Evolutionary conservation across 352 stramenopile genomes (phyloP).

Genomic region (Blastocystis sp.): DNA sequence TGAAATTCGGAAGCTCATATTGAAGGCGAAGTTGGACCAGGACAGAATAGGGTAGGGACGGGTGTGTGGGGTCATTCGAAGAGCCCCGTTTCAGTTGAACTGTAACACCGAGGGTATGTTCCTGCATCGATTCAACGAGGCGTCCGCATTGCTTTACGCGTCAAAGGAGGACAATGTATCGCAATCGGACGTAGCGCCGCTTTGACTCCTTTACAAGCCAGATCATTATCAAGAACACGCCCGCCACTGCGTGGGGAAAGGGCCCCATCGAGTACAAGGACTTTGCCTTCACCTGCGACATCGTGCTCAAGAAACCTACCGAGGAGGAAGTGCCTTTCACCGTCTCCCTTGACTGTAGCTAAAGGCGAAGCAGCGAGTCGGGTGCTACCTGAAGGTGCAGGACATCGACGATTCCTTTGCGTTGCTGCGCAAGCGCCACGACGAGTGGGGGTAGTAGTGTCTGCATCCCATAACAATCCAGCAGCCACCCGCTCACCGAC

Average conservation of each 20-base stretch:
- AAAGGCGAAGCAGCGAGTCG: not conserved
- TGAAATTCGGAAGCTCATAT: slow-evolving; percentile 25
- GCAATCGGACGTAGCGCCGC: slow-evolving; percentile 2
- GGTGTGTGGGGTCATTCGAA: not conserved
- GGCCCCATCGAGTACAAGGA: slow-evolving; percentile 11
- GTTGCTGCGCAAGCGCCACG: not conserved
- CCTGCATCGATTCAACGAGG: not conserved
- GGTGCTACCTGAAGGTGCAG: slow-evolving; percentile 1
- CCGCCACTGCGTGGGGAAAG: not conserved
- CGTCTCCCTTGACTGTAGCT: slow-evolving; percentile 4
- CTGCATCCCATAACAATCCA: not conserved
- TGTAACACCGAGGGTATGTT: slow-evolving; percentile 23
- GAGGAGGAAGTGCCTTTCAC: not conserved
- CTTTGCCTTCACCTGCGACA: not conserved
- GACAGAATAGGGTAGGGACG: not conserved
- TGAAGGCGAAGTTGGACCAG: slow-evolving; percentile 35
- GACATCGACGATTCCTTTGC: slow-evolving; percentile 18
- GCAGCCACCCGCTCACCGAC: not conserved
- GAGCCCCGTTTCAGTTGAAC: slow-evolving; percentile 5
- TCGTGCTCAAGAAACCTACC: not conserved
- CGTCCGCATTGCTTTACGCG: slow-evolving; percentile 6
- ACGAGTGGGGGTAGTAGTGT: not conserved
- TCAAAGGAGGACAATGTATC: not conserved
- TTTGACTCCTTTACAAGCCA: not conserved
- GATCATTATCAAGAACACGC: not conserved